A percentile compares a stretch with the other conserved stretches of the same genome.
Conservation (phyloP, 1,284 basidiomycete species). For the Pterulicium gracile region DNA sequence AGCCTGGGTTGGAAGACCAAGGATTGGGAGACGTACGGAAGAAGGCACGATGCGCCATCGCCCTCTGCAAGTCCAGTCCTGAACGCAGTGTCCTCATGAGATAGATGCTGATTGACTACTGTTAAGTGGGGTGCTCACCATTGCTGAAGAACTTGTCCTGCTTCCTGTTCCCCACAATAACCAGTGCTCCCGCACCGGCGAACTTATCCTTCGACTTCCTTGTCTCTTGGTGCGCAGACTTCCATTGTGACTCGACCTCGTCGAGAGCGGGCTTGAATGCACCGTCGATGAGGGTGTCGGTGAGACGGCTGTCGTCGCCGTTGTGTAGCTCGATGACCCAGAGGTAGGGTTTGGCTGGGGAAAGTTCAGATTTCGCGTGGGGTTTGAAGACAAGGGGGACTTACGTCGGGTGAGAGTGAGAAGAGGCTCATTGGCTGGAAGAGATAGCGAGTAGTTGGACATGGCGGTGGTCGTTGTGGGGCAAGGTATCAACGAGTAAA, state of each 20-base stretch:
- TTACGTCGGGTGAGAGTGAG: conserved; percentile 57
- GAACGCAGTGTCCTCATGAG: conserved; percentile 9
- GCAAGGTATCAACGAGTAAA: too few relatives aligned
- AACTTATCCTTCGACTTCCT: conserved; percentile 30
- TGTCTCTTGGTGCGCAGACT: conserved; percentile 36
- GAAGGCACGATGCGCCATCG: not conserved
- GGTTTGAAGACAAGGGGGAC: conserved; percentile 15
- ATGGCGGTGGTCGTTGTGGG: conserved; percentile 21
- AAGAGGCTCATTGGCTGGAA: conserved; percentile 37
- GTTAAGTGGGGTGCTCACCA: conserved; percentile 29
- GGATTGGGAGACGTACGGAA: not conserved
- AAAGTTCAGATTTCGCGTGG: conserved; percentile 1
- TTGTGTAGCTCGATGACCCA: conserved; percentile 77
- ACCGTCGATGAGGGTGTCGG: conserved; percentile 44
- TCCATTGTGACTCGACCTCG: conserved; percentile 73
- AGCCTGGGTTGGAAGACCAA: not conserved
- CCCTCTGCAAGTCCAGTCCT: conserved; percentile 61
- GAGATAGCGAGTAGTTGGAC: conserved; percentile 32
- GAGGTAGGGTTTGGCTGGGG: conserved; percentile 42
- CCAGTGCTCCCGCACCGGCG: conserved; percentile 56
- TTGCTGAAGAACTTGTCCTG: conserved; percentile 89
- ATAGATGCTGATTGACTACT: not conserved
- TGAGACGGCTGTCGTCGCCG: conserved; percentile 66
- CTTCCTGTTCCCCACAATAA: conserved; percentile 62
- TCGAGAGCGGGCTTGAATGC: conserved; percentile 68